phyloP scores from a whole-genome alignment of 441 rosid species.

The Populus hybrid region DNA sequence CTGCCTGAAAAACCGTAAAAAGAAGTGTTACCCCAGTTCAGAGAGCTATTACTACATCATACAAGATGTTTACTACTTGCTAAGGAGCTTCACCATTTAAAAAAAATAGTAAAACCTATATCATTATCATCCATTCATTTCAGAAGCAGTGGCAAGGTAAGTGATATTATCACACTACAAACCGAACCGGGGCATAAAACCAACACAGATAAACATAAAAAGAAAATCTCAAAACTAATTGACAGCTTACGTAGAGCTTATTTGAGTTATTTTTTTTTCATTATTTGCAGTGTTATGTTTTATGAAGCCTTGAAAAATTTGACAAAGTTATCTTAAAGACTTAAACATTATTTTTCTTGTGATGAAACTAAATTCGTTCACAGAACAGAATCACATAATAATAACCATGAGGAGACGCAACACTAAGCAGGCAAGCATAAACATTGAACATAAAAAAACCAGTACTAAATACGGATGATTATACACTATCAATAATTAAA shows the following conservation, averaged over 20 bases:
- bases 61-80: neutral
- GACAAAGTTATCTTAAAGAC: constrained; percentile 48
- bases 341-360: too few species aligned
- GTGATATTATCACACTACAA: neutral
- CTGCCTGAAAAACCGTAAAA: neutral
- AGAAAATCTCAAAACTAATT: neutral
- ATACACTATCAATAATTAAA: neutral
- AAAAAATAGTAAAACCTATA: neutral
- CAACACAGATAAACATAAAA: too few species aligned
- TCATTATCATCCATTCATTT: neutral
- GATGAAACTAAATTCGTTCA: neutral
- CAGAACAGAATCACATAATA: neutral
- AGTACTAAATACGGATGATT: neutral
- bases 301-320: constrained; percentile 78
- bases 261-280: constrained; percentile 2
- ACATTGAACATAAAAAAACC: neutral
- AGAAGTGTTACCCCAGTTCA: neutral
- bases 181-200: too few species aligned
- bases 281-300: constrained; percentile 66
- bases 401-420: neutral
- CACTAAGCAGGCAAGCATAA: neutral
- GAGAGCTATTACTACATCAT: neutral
- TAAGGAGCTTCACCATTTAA: neutral
- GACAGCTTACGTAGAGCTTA: neutral
- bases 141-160: neutral